A percentile compares a stretch with the other conserved stretches of the same genome.
Evolutionary conservation across 495 filamentous ascomycete species (phyloP).

Genomic region (Poronia punctata): DNA sequence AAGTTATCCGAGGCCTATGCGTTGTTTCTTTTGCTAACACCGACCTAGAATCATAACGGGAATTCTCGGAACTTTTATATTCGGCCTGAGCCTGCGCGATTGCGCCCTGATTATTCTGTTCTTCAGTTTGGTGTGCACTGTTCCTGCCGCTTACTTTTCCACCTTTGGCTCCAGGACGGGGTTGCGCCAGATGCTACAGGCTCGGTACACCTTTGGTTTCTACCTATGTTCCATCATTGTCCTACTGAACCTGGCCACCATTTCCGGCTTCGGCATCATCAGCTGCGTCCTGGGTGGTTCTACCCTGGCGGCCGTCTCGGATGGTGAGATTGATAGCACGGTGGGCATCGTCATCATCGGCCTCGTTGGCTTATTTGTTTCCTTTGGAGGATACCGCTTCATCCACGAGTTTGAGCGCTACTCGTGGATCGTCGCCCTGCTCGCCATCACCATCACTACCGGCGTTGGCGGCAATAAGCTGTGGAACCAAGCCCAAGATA

Average conservation of each 20-base stretch:
- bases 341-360: constrained; percentile 42
- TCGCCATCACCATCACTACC: constrained; percentile 39
- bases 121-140: constrained; percentile 40
- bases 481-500: constrained; percentile 18
- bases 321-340: constrained; percentile 32
- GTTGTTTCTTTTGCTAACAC: background rate
- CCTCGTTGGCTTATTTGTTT: constrained; percentile 35
- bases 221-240: constrained; percentile 24
- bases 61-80: constrained; percentile 42
- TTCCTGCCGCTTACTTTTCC: constrained; percentile 45
- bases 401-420: constrained; percentile 46
- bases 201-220: constrained; percentile 45
- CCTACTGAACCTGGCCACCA: constrained; percentile 34
- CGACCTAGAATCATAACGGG: constrained; percentile 43
- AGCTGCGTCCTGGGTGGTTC: constrained; percentile 29
- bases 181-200: constrained; percentile 43
- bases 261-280: constrained; percentile 32
- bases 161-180: constrained; percentile 42
- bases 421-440: constrained; percentile 44
- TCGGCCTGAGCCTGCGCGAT: constrained; percentile 43
- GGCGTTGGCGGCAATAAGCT: constrained; percentile 39
- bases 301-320: constrained; percentile 32
- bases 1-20: background rate
- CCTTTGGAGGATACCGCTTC: constrained; percentile 42
- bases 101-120: constrained; percentile 46